Percentiles rank a stretch among this genome's conserved stretches.
Evolutionary conservation across 345 rosid species (phyloP).

Genomic region (Citrus maxima): DNA sequence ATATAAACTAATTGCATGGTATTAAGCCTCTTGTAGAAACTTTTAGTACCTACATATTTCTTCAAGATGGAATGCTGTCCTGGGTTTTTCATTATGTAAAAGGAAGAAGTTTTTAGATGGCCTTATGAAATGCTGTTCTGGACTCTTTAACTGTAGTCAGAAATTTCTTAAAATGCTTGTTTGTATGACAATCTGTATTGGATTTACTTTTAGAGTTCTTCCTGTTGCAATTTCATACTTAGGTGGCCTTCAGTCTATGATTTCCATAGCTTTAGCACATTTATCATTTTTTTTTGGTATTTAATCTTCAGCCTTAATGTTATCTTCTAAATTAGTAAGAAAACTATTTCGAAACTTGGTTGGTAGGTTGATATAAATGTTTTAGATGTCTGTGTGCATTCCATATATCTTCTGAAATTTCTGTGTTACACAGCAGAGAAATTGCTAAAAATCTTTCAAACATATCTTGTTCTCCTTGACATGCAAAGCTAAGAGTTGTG

Average conservation of each 20-base stretch:
- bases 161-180: background rate
- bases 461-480: background rate
- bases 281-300: background rate
- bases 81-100: background rate
- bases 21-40: background rate
- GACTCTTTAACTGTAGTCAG: background rate
- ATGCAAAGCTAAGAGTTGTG: background rate
- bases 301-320: background rate
- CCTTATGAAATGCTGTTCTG: background rate
- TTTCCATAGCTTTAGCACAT: background rate
- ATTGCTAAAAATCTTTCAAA: background rate
- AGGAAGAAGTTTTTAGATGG: background rate
- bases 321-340: background rate
- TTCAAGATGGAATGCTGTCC: background rate
- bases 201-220: background rate
- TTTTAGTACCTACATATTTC: background rate
- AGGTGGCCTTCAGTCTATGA: background rate
- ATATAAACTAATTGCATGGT: background rate
- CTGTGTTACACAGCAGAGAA: background rate
- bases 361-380: background rate
- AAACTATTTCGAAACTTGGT: background rate
- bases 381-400: background rate
- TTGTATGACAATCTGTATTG: background rate
- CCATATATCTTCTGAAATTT: background rate
- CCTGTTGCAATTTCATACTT: background rate